These are phyloP conservation scores for Fraxinus platypoda DNA, from an alignment of 305 asterid species.

Conservation along the genomic window DNA sequence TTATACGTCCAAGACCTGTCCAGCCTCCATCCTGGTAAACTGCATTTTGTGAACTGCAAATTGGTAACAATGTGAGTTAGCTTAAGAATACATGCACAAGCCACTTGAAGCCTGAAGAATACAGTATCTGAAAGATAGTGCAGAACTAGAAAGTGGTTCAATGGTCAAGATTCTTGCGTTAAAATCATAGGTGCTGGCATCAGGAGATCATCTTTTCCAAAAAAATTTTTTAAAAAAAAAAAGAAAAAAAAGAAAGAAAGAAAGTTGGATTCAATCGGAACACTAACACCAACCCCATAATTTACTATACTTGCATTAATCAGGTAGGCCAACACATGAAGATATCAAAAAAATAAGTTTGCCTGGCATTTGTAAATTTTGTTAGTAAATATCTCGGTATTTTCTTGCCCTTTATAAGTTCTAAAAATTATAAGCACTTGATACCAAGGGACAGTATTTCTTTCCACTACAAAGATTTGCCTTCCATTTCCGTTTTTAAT, in stretches of 20 bases:
- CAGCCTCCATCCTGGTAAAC: conserved; percentile 53
- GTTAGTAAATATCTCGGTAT: neutral
- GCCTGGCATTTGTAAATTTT: neutral
- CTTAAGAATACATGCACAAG: neutral
- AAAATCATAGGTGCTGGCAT: neutral
- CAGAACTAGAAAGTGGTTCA: neutral
- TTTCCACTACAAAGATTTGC: neutral
- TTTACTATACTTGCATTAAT: neutral
- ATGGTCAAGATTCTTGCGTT: neutral
- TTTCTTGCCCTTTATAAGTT: neutral
- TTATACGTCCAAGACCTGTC: conserved; percentile 47
- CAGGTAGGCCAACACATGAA: neutral
- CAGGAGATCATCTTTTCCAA: neutral
- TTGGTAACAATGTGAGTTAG: conserved; percentile 7
- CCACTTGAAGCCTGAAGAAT: neutral
- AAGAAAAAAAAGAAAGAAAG: neutral
- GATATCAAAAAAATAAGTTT: neutral
- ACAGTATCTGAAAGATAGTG: neutral
- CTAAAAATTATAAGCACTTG: neutral
- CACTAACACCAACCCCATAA: neutral
- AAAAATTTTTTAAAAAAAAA: neutral
- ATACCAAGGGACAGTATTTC: neutral
- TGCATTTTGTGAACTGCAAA: conserved; percentile 65
- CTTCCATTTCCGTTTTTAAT: neutral
- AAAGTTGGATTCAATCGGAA: neutral